phyloP scores from a whole-genome alignment of 345 rosid species.

The Sisymbrium irio region DNA sequence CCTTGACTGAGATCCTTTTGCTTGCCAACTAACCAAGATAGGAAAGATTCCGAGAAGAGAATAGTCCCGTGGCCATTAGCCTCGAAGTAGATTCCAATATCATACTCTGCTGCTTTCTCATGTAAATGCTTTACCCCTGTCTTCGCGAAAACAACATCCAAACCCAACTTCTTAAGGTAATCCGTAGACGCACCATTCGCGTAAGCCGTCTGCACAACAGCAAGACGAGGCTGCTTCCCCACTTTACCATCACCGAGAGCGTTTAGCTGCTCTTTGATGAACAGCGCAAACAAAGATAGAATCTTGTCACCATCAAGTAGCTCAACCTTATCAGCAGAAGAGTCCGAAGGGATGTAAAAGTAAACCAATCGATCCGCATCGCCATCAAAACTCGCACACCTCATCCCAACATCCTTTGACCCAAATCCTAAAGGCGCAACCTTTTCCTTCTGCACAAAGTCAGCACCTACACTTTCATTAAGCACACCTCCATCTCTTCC shows the following conservation, averaged over 20 bases:
- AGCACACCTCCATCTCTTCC: slow-evolving; percentile 77
- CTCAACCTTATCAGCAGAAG: slow-evolving; percentile 41
- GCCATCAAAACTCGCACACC: slow-evolving; percentile 97
- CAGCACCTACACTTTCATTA: slow-evolving; percentile 96
- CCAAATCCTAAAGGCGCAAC: slow-evolving; percentile 69
- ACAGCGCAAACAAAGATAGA: slow-evolving; percentile 76
- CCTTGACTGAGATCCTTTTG: slow-evolving; percentile 51
- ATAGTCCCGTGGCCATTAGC: slow-evolving; percentile 99
- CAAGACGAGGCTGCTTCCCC: slow-evolving; percentile 50
- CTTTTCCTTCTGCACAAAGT: slow-evolving; percentile 94
- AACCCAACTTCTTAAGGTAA: slow-evolving; percentile 64
- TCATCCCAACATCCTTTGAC: slow-evolving; percentile 49
- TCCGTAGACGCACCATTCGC: slow-evolving; percentile 92
- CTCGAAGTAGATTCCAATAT: slow-evolving; percentile 92
- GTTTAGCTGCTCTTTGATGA: slow-evolving; percentile 70
- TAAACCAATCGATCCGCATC: slow-evolving; percentile 94
- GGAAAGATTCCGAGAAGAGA: slow-evolving; percentile 61
- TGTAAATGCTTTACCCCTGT: slow-evolving; percentile 93
- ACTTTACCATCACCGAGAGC: slow-evolving; percentile 38
- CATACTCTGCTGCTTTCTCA: slow-evolving; percentile 73
- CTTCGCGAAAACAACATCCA: slow-evolving; percentile 67
- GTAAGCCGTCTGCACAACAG: slow-evolving; percentile 91
- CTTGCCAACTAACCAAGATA: slow-evolving; percentile 54
- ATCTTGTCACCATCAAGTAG: slow-evolving; percentile 96
- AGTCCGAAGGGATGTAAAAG: slow-evolving; percentile 45